These are phyloP conservation scores for Komagataella mondaviorum DNA, from an alignment of 805 yeast genomes.

Conservation along the genomic window DNA sequence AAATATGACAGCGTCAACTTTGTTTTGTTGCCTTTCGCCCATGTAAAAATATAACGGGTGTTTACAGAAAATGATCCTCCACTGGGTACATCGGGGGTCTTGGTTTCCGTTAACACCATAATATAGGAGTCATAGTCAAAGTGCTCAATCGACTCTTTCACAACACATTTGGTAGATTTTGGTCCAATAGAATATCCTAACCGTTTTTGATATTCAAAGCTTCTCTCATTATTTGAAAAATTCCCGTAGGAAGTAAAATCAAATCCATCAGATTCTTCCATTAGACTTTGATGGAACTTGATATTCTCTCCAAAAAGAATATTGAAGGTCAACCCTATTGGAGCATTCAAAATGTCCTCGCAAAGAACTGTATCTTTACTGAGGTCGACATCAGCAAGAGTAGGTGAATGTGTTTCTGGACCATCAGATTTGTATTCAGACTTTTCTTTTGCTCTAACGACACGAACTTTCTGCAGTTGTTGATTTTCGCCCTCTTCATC, in stretches of 20 bases:
- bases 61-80: conserved; percentile 71
- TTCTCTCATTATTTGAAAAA: conserved; percentile 29
- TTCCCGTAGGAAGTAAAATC: conserved; percentile 25
- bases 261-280: conserved; percentile 32
- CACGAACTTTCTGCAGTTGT: conserved; percentile 3
- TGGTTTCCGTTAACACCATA: conserved; percentile 46
- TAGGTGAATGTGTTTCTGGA: conserved; percentile 48
- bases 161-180: conserved; percentile 64
- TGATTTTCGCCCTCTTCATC: conserved; percentile 6
- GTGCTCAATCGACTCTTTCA: conserved; percentile 42
- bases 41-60: conserved; percentile 58
- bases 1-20: conserved; percentile 51
- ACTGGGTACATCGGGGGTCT: conserved; percentile 92
- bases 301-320: conserved; percentile 56
- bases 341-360: conserved; percentile 38
- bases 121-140: conserved; percentile 41
- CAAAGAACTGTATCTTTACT: conserved; percentile 37
- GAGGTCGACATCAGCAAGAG: conserved; percentile 31
- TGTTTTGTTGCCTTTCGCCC: conserved; percentile 59
- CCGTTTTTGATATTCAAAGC: conserved; percentile 59
- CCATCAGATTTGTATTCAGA: conserved; percentile 41
- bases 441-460: conserved; percentile 22
- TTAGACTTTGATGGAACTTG: conserved; percentile 20
- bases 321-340: conserved; percentile 64
- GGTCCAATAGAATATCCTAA: conserved; percentile 84